Base-by-base conservation (phyloP, 805 yeast species). In the Komagataella kurtzmanii region DNA sequence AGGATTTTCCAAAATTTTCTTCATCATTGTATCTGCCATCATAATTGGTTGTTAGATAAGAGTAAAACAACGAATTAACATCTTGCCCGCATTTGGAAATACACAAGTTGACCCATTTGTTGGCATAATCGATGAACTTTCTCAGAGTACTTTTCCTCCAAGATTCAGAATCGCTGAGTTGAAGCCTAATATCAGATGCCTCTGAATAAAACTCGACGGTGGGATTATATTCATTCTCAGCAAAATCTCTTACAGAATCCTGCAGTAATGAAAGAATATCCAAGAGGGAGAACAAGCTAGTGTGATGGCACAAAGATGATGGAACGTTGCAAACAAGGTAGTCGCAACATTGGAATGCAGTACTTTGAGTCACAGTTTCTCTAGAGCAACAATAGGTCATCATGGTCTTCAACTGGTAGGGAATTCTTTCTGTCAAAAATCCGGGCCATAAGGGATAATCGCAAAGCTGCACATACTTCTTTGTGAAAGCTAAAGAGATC, bases 221-320 rank as follows among this genome's bases (percentile, higher is more conserved):
- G 3, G 98, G 98, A 53, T 85, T 88, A 63, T 88, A 91, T 64
- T 80, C 88, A 62, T 85, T 85, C 17, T 82, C 77, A 56, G 86
- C 95, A 6, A 90, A 88, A 64, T 90, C 97, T 45, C 83, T 71
- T 45, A 88, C 77, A 68, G 95, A 83, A 54, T 85, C 83, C 65
- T 86, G 88, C 49, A 91, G 67, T 46, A 88, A 69, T 1, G 86
- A 79, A 60, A 95, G 71, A 52, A 91, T 73, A 63, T 95, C 99
- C 54, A 93, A 73, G 53, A 91, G 66, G 0, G 96, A 77, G 64
- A 79, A 93, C 54, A 90, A 72, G 56, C 93, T 79, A 47, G 71
- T 72, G 47, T 77, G 81, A 55, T 85, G 85, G 61, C 96, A 88
- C 48, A 93, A 72, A 1, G 91, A 71, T 0, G 95, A 81, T 0